phyloP scores from a whole-genome alignment of 148 eudicot species.

The Rhododendron griersonianum region DNA sequence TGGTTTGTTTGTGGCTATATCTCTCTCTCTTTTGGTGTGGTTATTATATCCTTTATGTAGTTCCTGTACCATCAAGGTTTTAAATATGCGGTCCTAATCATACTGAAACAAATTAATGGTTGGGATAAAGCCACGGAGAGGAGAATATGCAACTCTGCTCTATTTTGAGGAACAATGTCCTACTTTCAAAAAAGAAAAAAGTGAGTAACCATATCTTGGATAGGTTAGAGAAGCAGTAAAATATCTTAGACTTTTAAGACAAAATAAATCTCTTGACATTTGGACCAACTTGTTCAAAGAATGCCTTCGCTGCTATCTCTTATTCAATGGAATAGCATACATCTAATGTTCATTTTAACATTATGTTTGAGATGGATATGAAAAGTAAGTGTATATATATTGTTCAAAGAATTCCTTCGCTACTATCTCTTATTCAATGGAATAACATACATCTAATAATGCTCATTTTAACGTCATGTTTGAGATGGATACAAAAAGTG shows the following conservation, averaged over 20 bases:
- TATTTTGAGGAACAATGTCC: not conserved
- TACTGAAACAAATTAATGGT: not conserved
- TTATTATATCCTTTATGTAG: not conserved
- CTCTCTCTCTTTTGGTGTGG: not conserved
- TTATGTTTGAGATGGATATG: not conserved
- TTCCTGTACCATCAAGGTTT: not conserved
- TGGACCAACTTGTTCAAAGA: not conserved
- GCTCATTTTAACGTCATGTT: no score
- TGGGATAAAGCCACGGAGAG: not conserved
- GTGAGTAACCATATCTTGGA: not conserved
- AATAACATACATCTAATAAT: no score
- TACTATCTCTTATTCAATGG: no score
- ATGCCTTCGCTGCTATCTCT: not conserved
- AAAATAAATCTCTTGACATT: not conserved
- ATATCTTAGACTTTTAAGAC: not conserved
- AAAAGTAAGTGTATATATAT: not conserved
- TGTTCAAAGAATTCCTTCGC: no score
- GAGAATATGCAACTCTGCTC: not conserved
- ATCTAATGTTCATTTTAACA: not conserved
- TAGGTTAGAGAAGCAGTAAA: not conserved
- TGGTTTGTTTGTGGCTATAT: not conserved
- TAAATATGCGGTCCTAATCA: not conserved
- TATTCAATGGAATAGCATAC: not conserved
- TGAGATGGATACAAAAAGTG: no score
- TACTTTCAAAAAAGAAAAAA: not conserved